Evolutionary conservation across 2,329 filamentous ascomycete genomes (phyloP), one percentile per base, ranked within the genome.

Genomic region (Periconia digitata): DNA sequence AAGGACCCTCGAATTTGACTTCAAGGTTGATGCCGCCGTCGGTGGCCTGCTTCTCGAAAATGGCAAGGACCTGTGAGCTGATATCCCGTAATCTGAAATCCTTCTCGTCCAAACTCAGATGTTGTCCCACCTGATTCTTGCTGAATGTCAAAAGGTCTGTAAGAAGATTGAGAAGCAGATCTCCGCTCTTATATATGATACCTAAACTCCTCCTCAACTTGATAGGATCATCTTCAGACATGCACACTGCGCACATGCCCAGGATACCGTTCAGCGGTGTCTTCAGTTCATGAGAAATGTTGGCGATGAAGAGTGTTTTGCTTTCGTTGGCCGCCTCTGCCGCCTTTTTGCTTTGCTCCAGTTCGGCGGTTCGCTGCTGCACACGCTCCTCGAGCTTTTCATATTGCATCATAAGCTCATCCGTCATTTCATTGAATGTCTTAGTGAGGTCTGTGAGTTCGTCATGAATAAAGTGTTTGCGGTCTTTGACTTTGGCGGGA

Each of bases 241-340:
- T 94, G 70, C 90, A 94, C 1, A 96, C 87, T 0, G 90, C 88
- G 58, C 87, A 92, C 87, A 96, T 94, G 50, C 94, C 94, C 62
- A 99, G 79, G 41, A 97, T 96, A 12, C 92, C 94, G 64, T 97
- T 97, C 48, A 97, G 79, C 0, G 94, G 94, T 1, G 94, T 99
- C 67, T 96, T 95, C 29, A 99, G 79, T 70, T 97, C 85, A 58
- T 87, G 85, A 1, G 81, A 85, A 43, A 97, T 96, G 62, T 97
- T 97, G 16, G 94, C 94, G 54, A 99, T 95, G 74, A 97, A 97
- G 8, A 97, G 78, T 0, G 94, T 97, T 74, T 99, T 99, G 78
- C 90, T 95, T 72, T 96, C 89, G 61, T 96, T 96, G 3, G 92
- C 92, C n/a, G 89, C 88, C 70, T 96, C 92, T 1, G 92, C 92